Percentiles rank a stretch among this genome's conserved stretches.
These are phyloP conservation scores for Sugiyamaella xylanicola DNA, from an alignment of 1,139 yeast species.

Conservation along the genomic window DNA sequence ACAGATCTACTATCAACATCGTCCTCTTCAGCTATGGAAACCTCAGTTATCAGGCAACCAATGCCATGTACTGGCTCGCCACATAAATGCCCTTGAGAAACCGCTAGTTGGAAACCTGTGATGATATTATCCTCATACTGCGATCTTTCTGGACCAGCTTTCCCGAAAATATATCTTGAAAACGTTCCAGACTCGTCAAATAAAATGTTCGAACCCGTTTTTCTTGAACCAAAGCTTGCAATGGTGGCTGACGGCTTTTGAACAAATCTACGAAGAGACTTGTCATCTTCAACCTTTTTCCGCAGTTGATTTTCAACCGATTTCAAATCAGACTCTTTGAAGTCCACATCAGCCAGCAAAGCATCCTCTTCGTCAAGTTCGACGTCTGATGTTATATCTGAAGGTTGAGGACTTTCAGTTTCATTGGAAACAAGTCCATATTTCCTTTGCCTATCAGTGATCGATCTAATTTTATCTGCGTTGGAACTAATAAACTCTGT, in stretches of 20 bases:
- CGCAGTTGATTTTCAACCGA: slow-evolving; percentile 20
- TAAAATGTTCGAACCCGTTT: slow-evolving; percentile 74
- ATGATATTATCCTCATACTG: slow-evolving; percentile 67
- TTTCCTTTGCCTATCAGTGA: not conserved
- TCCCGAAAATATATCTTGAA: slow-evolving; percentile 26
- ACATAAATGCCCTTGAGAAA: slow-evolving; percentile 83
- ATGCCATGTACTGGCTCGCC: slow-evolving; percentile 88
- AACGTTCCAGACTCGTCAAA: slow-evolving; percentile 52
- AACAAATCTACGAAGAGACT: slow-evolving; percentile 33
- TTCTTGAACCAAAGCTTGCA: slow-evolving; percentile 75
- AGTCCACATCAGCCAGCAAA: slow-evolving; percentile 28
- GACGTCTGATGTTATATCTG: not conserved
- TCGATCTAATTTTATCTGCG: not conserved
- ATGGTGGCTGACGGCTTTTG: slow-evolving; percentile 50
- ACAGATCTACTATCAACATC: slow-evolving; percentile 37
- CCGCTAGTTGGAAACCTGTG: slow-evolving; percentile 85
- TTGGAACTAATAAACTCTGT: slow-evolving; percentile 1
- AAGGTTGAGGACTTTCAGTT: not conserved
- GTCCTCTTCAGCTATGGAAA: slow-evolving; percentile 45
- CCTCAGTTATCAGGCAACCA: slow-evolving; percentile 44
- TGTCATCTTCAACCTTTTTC: slow-evolving; percentile 28
- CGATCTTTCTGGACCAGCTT: slow-evolving; percentile 38
- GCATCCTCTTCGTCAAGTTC: slow-evolving; percentile 24
- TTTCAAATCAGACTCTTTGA: slow-evolving; percentile 29
- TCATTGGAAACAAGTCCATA: not conserved